Percentiles rank a stretch among this genome's conserved stretches.
Conservation (phyloP, 495 filamentous ascomycete species). For the Neurospora sp. region DNA sequence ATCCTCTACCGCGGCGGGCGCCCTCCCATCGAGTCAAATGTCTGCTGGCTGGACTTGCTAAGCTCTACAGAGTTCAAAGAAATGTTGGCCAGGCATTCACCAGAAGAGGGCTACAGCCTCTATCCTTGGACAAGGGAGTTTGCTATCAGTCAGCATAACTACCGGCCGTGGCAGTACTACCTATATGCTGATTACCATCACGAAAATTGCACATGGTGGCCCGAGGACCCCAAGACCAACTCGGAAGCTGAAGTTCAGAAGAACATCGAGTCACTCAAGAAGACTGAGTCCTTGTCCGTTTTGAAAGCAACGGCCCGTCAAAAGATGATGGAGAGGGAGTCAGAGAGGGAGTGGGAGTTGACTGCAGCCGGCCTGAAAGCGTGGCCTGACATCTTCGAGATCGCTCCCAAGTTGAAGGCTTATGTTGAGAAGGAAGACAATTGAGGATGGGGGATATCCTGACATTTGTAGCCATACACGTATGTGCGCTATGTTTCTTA, state of each 20-base stretch:
- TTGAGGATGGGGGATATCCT: background rate
- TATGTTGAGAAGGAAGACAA: background rate
- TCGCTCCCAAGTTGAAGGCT: background rate
- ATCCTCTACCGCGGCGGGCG: background rate
- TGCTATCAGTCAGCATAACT: background rate
- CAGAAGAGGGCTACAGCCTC: background rate
- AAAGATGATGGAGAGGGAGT: background rate
- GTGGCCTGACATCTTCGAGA: background rate
- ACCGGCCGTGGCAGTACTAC: background rate
- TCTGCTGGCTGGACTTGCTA: background rate
- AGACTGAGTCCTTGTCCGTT: background rate
- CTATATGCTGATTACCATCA: too few species aligned
- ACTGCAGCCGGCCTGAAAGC: background rate
- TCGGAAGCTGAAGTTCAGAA: background rate
- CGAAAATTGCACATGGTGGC: too few species aligned
- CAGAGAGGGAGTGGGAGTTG: background rate
- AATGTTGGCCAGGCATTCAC: background rate
- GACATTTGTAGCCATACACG: background rate
- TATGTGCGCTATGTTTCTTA: background rate
- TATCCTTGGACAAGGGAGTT: background rate
- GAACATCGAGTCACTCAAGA: background rate
- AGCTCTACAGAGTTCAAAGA: background rate
- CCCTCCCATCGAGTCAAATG: background rate
- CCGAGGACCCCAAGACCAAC: background rate
- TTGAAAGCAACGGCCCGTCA: background rate